Conservation (phyloP, 2,329 filamentous ascomycete genomes). For the Aspergillus phoenicis region DNA sequence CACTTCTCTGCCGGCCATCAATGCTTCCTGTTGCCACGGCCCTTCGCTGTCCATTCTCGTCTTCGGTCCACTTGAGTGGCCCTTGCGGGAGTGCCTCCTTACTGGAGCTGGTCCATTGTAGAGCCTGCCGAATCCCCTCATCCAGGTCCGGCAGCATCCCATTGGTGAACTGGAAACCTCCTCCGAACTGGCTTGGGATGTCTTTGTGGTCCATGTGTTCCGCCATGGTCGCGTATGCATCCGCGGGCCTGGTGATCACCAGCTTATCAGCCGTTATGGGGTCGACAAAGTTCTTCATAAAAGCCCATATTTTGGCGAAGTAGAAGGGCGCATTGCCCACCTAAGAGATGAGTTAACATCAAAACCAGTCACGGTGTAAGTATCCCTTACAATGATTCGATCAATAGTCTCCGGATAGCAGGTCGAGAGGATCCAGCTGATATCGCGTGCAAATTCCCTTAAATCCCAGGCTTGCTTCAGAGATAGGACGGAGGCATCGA, state of each 20-base stretch:
- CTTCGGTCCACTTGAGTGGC: slow-evolving; percentile 25
- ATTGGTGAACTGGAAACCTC: slow-evolving; percentile 21
- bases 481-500: slow-evolving; percentile 23
- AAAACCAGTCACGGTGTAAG: background rate
- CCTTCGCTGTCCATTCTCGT: slow-evolving; percentile 12
- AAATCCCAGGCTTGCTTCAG: slow-evolving; percentile 29
- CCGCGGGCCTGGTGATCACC: slow-evolving; percentile 17
- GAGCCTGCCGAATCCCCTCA: slow-evolving; percentile 8
- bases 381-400: slow-evolving; percentile 21
- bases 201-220: slow-evolving; percentile 20
- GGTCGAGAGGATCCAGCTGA: slow-evolving; percentile 29
- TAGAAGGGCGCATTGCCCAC: slow-evolving; percentile 30
- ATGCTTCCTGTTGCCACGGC: slow-evolving; percentile 25
- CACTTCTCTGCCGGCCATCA: slow-evolving; percentile 11
- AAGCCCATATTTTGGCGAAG: slow-evolving; percentile 27
- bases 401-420: slow-evolving; percentile 33
- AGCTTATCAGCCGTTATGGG: slow-evolving; percentile 30
- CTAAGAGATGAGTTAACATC: slow-evolving; percentile 9
- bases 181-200: slow-evolving; percentile 28
- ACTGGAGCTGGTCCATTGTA: slow-evolving; percentile 6
- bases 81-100: slow-evolving; percentile 17
- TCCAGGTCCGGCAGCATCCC: slow-evolving; percentile 26
- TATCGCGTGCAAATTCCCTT: slow-evolving; percentile 23
- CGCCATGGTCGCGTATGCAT: slow-evolving; percentile 21
- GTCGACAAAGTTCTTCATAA: slow-evolving; percentile 29